phyloP scores from a whole-genome alignment of 306 rosid species.

The Vicia villosa region DNA sequence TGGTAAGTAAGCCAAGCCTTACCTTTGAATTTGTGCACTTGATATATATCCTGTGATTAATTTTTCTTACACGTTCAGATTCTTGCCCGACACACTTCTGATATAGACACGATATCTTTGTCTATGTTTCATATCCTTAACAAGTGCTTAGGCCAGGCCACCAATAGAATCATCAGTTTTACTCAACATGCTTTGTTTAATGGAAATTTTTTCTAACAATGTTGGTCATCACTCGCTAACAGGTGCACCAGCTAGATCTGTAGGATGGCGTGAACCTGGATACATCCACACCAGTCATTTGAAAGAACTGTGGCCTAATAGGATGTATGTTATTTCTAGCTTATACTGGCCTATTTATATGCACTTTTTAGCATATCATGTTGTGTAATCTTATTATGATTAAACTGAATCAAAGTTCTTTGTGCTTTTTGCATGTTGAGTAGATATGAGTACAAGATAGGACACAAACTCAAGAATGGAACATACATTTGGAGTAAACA shows the following conservation, averaged over 20 bases:
- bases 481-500: slow-evolving; percentile 63
- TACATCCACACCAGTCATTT: slow-evolving; percentile 78
- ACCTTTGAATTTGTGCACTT: slow-evolving; percentile 2
- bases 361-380: neutral
- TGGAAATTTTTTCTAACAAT: neutral
- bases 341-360: slow-evolving; percentile 11
- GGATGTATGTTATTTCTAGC: slow-evolving; percentile 50
- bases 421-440: slow-evolving; percentile 28
- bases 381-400: neutral
- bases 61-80: neutral
- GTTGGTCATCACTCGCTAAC: neutral
- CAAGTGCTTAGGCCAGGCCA: neutral
- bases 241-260: slow-evolving; percentile 94
- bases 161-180: neutral
- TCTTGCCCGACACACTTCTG: neutral
- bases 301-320: slow-evolving; percentile 84
- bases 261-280: slow-evolving; percentile 96
- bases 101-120: neutral
- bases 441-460: slow-evolving; percentile 80
- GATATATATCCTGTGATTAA: neutral
- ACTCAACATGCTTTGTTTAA: neutral
- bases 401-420: neutral
- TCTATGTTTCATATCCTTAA: neutral
- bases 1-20: slow-evolving; percentile 60
- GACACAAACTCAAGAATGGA: slow-evolving; percentile 65